phyloP scores from a whole-genome alignment of 2,329 filamentous ascomycete species.

The Blastomyces gilchristii region DNA sequence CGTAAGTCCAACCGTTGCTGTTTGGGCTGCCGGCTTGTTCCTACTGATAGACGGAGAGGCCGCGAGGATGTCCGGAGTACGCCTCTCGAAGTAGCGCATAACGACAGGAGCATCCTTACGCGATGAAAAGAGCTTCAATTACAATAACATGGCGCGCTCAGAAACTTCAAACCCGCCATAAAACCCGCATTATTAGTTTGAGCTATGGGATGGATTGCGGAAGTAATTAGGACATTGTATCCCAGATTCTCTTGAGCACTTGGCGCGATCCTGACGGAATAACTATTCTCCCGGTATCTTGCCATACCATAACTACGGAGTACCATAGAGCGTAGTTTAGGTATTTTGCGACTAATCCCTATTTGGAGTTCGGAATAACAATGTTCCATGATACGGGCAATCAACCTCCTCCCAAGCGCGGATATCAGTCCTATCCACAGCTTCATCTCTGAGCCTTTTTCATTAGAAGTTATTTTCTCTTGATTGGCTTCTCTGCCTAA shows the following conservation, averaged over 20 bases:
- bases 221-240: background rate
- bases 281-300: background rate
- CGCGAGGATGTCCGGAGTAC: background rate
- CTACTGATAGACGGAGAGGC: background rate
- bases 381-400: background rate
- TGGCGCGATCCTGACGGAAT: background rate
- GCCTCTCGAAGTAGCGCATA: conserved; percentile 3
- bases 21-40: background rate
- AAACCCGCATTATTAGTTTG: background rate
- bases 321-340: too few relatives aligned
- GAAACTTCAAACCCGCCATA: background rate
- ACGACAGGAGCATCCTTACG: conserved; percentile 7
- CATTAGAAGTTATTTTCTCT: background rate
- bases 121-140: background rate
- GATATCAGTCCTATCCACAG: background rate
- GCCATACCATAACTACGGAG: background rate
- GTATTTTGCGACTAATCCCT: too few relatives aligned
- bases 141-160: background rate
- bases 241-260: too few relatives aligned
- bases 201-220: background rate
- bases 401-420: background rate
- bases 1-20: background rate
- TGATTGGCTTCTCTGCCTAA: background rate
- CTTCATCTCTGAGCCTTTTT: background rate
- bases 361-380: background rate